These are phyloP conservation scores for Pestalotiopsis sp. DNA, from an alignment of 2,329 filamentous ascomycete species.

Conservation along the genomic window DNA sequence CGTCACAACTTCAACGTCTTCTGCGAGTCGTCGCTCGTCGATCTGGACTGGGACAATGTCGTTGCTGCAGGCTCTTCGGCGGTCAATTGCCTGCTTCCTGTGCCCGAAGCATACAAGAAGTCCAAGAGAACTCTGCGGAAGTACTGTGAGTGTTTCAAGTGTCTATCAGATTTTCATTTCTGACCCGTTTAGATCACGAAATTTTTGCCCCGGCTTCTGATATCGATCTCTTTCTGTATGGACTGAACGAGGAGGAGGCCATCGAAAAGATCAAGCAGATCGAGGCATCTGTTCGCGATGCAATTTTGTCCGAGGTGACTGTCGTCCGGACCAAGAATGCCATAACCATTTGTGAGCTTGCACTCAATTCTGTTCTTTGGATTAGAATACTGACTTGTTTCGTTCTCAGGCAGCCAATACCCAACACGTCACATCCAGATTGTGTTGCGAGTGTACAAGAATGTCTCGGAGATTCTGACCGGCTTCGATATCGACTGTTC, in stretches of 20 bases:
- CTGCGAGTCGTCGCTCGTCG: constrained; percentile 74
- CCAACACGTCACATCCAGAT: constrained; percentile 83
- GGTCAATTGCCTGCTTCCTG: constrained; percentile 74
- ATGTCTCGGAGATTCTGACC: constrained; percentile 79
- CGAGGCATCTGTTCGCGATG: constrained; percentile 72
- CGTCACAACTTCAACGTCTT: constrained; percentile 80
- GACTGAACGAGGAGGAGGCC: constrained; percentile 74
- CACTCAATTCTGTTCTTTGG: not conserved
- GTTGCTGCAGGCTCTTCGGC: constrained; percentile 81
- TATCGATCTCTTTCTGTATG: constrained; percentile 85
- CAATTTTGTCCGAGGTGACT: constrained; percentile 80
- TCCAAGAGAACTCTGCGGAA: constrained; percentile 66
- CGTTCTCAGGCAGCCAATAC: constrained; percentile 69
- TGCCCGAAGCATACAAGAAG: constrained; percentile 60
- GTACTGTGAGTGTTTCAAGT: constrained; percentile 56
- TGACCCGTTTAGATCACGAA: constrained; percentile 72
- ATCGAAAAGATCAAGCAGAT: constrained; percentile 84
- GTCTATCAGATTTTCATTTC: too few relatives aligned
- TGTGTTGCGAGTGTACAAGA: constrained; percentile 83
- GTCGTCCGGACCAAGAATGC: constrained; percentile 85
- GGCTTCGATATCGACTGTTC: constrained; percentile 89
- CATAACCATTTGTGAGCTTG: constrained; percentile 66
- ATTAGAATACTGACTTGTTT: not conserved
- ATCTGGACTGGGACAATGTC: constrained; percentile 81
- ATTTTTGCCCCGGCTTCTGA: constrained; percentile 81